Conservation (phyloP, 2,329 filamentous ascomycete species). For the Fusarium coffeatum region DNA sequence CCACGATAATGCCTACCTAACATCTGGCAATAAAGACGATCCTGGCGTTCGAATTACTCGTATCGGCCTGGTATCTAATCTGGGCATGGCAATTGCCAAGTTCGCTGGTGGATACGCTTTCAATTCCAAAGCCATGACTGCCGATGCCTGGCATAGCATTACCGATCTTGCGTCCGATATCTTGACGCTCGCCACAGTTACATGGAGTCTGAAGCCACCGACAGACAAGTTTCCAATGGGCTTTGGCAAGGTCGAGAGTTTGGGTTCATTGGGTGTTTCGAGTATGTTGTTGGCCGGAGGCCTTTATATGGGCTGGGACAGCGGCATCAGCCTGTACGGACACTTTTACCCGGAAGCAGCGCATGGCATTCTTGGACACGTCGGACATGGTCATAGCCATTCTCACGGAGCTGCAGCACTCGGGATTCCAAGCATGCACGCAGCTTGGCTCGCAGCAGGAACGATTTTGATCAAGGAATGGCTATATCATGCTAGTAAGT, state of each 20-base stretch:
- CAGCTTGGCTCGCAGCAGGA: conserved; percentile 91
- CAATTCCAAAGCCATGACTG: conserved; percentile 91
- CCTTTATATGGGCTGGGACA: conserved; percentile 89
- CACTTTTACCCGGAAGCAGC: conserved; percentile 78
- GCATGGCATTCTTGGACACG: conserved; percentile 72
- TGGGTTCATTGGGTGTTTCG: conserved; percentile 93
- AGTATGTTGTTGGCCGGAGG: conserved; percentile 90
- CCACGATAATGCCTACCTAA: conserved; percentile 91
- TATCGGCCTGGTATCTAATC: conserved; percentile 78
- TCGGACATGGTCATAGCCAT: conserved; percentile 73
- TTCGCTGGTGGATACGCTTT: conserved; percentile 93
- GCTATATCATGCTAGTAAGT: conserved; percentile 94
- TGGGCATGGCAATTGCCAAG: conserved; percentile 94
- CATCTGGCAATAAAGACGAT: conserved; percentile 82
- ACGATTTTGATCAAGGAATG: conserved; percentile 96
- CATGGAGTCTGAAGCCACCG: conserved; percentile 89
- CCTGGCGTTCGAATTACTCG: conserved; percentile 73
- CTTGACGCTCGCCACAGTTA: conserved; percentile 92
- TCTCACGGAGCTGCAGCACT: conserved; percentile 60
- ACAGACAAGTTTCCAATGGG: conserved; percentile 87
- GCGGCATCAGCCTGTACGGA: conserved; percentile 72
- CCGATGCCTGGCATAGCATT: conserved; percentile 94
- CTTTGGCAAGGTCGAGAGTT: conserved; percentile 97
- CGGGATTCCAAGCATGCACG: conserved; percentile 84
- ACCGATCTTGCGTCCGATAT: conserved; percentile 96